These are phyloP conservation scores for Hypoxylon sp. DNA, from an alignment of 2,329 filamentous ascomycete species.

Conservation along the genomic window DNA sequence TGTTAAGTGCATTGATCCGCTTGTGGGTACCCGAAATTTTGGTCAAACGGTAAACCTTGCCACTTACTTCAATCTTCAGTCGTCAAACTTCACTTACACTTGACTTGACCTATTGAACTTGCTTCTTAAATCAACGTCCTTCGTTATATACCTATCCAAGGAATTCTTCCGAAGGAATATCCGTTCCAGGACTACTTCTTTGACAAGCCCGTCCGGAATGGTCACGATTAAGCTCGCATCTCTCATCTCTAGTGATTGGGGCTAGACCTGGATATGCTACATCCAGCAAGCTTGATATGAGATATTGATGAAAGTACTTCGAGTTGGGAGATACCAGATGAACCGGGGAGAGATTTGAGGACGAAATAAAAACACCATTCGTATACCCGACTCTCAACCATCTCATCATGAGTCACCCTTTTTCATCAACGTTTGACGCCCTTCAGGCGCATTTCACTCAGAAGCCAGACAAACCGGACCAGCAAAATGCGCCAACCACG, in stretches of 20 bases:
- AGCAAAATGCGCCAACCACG: slow-evolving; percentile 20
- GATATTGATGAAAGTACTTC: background rate
- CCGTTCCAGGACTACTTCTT: background rate
- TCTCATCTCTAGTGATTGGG: slow-evolving; percentile 32
- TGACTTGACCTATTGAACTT: background rate
- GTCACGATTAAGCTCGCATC: slow-evolving; percentile 1
- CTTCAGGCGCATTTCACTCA: slow-evolving; percentile 49
- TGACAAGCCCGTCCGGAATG: slow-evolving; percentile 25
- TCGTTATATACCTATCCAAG: background rate
- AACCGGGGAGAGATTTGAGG: slow-evolving; percentile 1
- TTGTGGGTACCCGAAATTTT: slow-evolving; percentile 16
- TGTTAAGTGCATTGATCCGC: slow-evolving; percentile 14
- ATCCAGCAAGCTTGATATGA: slow-evolving; percentile 9
- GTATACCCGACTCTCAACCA: background rate
- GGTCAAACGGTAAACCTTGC: slow-evolving; percentile 13
- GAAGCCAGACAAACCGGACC: slow-evolving; percentile 30
- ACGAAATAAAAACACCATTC: background rate
- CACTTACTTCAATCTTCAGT: slow-evolving; percentile 17
- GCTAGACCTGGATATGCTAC: slow-evolving; percentile 18
- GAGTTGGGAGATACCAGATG: background rate
- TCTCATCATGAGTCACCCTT: slow-evolving; percentile 47
- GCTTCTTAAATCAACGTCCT: background rate
- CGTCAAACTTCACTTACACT: slow-evolving; percentile 20
- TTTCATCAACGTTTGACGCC: slow-evolving; percentile 48
- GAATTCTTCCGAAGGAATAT: background rate